Base-by-base conservation (phyloP, 1,139 yeast genomes). In the Saccharomycopsis hybrid region DNA sequence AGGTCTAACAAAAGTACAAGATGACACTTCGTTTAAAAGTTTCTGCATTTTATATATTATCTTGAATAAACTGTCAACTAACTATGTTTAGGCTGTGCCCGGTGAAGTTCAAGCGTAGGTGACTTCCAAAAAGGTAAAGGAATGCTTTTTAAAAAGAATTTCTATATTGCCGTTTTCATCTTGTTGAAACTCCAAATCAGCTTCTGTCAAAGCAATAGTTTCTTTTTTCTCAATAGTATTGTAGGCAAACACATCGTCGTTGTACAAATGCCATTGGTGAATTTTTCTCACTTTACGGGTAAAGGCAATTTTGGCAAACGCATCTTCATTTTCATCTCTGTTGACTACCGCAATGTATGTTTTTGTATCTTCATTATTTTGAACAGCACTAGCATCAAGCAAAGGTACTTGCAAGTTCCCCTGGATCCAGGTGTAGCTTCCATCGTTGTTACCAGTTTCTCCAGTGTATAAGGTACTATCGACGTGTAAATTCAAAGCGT, bases 281-380 rank as follows among this genome's bases (percentile, higher is more conserved):
- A 63, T 52, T 13, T 50, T 52, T 5, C 51, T 45, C 2, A 52
- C 51, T 31, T 56, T 55, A 5, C 47, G 40, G 33, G 58, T 54
- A 36, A 65, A 54, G 13, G 33, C 32, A 30, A 65, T 52, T 8
- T 50, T 55, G 3, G 65, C 59, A 1, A 46, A 40, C 2, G 66
- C 54, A 47, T 61, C 62, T 38, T 62, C 59, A 3, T 54, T 55
- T 43, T 56, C 55, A 40, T 60, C 49, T 51, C 67, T 58, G 49
- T 65, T 65, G 28, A 63, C 66, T 11, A 65, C 62, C 1, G 69
- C 64, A 35, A 65, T 36, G 24, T 46, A 46, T n/a, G 47, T 46
- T 8, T 61, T 57, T 32, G 61, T 55, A 7, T 51, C 44, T 18
- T 53, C 53, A n/a, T 49, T 54, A 35, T 56, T 54, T 28, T 56